Evolutionary conservation across 192 early-diverging fungal genomes (phyloP).

Genomic region (Coemansia sp.): DNA sequence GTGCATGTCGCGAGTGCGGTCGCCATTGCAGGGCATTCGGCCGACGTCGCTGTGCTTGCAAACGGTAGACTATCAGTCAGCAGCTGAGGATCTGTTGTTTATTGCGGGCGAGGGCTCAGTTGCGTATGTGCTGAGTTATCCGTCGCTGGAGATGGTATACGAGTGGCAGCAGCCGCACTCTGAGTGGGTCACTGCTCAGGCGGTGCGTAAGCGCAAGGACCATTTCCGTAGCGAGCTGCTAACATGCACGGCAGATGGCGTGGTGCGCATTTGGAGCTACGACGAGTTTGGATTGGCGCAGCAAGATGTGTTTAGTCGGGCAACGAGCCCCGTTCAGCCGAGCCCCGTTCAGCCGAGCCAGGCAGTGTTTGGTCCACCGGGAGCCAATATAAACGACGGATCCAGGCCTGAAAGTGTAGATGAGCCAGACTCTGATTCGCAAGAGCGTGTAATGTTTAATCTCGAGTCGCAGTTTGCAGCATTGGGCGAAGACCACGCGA

Average conservation of each 20-base stretch:
- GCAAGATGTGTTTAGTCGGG: conserved; percentile 26
- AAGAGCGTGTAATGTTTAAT: conserved; percentile 6
- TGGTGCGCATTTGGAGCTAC: conserved; percentile 46
- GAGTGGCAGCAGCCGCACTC: conserved; percentile 45
- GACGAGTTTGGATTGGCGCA: conserved; percentile 51
- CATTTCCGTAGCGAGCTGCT: conserved; percentile 49
- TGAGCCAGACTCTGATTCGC: neutral
- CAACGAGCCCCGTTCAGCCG: conserved; percentile 13
- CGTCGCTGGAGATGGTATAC: conserved; percentile 46
- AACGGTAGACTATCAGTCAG: conserved; percentile 39
- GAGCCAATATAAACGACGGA: neutral
- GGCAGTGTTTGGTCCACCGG: neutral
- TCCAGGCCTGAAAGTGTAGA: neutral
- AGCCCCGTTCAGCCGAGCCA: neutral
- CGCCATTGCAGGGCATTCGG: conserved; percentile 26
- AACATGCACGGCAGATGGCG: conserved; percentile 42
- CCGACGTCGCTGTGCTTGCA: conserved; percentile 34
- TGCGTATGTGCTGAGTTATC: conserved; percentile 37
- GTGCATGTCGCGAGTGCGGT: conserved; percentile 40
- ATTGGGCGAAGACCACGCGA: conserved; percentile 25
- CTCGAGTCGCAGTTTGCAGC: conserved; percentile 37
- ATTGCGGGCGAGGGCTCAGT: conserved; percentile 30
- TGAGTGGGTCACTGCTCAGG: conserved; percentile 41
- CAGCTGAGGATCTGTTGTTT: conserved; percentile 46
- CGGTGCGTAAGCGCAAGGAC: conserved; percentile 43